These are phyloP conservation scores for Sporisorium iseilematis-ciliati DNA, from an alignment of 1,284 basidiomycete genomes.

Conservation along the genomic window DNA sequence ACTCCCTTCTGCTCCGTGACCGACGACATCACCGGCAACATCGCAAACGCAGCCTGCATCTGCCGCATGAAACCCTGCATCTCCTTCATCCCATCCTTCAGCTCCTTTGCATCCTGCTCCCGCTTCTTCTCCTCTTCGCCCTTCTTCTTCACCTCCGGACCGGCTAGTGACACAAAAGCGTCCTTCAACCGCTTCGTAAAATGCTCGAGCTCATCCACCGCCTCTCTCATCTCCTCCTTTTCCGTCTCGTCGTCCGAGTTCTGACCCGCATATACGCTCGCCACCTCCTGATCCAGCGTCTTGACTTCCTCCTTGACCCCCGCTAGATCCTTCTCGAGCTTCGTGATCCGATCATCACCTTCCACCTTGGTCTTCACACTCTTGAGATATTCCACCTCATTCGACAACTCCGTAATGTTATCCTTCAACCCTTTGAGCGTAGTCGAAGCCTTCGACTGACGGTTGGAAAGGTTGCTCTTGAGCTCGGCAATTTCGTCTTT, in stretches of 20 bases:
- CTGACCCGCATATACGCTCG: not conserved
- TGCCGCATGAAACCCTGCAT: slow-evolving; percentile 10
- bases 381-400: not conserved
- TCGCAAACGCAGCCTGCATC: slow-evolving; percentile 6
- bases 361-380: not conserved
- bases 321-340: not conserved
- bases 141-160: slow-evolving; percentile 6
- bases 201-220: not conserved
- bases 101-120: slow-evolving; percentile 1
- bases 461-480: slow-evolving; percentile 8
- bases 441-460: slow-evolving; percentile 10
- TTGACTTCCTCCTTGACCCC: not conserved
- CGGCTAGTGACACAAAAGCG: slow-evolving; percentile 9
- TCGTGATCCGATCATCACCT: slow-evolving; percentile 2
- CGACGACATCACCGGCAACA: slow-evolving; percentile 3
- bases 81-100: slow-evolving; percentile 4
- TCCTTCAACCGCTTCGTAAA: slow-evolving; percentile 6
- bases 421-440: slow-evolving; percentile 14
- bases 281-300: slow-evolving; percentile 6
- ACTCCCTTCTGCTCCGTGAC: not conserved
- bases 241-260: not conserved
- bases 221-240: slow-evolving; percentile 1
- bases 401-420: not conserved
- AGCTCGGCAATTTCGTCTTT: slow-evolving; percentile 14
- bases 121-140: slow-evolving; percentile 7